Evolutionary conservation across 129 eudicot genomes (phyloP).

Genomic region (Arctium lappa): DNA sequence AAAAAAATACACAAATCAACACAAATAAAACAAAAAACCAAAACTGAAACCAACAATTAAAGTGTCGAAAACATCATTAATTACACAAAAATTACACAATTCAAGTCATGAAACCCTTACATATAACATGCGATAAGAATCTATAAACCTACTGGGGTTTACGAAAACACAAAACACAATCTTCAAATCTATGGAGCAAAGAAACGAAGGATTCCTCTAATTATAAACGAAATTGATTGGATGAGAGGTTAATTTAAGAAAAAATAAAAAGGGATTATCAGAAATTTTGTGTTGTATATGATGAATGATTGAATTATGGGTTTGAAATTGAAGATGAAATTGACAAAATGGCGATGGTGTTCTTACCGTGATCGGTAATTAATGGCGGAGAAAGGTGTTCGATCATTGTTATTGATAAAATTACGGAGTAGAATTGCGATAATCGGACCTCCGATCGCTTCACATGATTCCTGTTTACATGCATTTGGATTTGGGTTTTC

Average conservation of each 20-base stretch:
- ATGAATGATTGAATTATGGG: background rate
- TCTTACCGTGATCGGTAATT: constrained; percentile 19
- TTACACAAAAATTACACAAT: background rate
- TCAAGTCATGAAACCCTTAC: background rate
- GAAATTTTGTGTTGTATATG: background rate
- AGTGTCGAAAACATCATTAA: background rate
- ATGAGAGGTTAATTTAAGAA: background rate
- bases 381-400: constrained; percentile 20
- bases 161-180: background rate
- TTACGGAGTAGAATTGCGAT: constrained; percentile 16
- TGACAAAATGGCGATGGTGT: background rate
- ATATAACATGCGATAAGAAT: background rate
- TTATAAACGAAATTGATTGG: background rate
- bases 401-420: constrained; percentile 34
- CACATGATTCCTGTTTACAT: background rate
- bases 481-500: constrained; percentile 21
- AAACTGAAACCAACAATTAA: background rate
- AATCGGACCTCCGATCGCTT: constrained; percentile 11
- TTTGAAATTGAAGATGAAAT: background rate
- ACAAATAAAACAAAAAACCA: background rate
- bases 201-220: background rate
- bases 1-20: background rate
- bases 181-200: background rate
- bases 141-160: constrained; percentile 19
- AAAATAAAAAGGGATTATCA: background rate